Base-by-base conservation (phyloP, 2,329 filamentous ascomycete species). In the Colletotrichum lini region DNA sequence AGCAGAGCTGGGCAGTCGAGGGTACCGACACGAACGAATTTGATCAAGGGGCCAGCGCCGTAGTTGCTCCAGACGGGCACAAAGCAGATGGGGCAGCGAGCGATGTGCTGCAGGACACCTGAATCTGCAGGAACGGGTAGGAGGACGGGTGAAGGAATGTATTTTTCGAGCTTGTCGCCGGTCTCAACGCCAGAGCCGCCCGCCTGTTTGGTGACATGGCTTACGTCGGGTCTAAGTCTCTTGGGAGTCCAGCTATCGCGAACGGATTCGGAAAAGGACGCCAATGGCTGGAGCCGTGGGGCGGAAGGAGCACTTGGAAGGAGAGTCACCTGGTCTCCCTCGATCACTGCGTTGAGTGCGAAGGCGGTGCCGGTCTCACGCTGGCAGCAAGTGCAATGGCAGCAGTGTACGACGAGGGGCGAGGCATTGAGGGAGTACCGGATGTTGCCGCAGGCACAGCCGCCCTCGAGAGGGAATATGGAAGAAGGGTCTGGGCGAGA, bases 401-500 rank as follows among this genome's bases (percentile, higher is more conserved):
- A 87, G 80, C 81, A 83, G 75, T 87, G 82, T 44, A 83, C 80
- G 62, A 83, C 72, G 52, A 86, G 76, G 23, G 84, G 79, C n/a
- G 91, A 82, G 2, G 91, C 81, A 75, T 89, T 89, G 42, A 90
- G 84, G 15, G 91, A 81, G 79, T 93, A 92, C 78, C 91, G 92
- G 74, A 92, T 85, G 76, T 92, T 90, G 16, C 91, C 90, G 79
- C 92, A 94, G 63, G 89, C 88, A 79, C 93, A 94, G 69, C 90
- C 91, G 67, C 81, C 80, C 42, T 77, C 67, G 72, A 83, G 75
- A 72, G 79, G 64, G 74, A 74, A 72, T 49, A 60, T 52, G 42
- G 61, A 53, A 47, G 49, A 50, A 26, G 49, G 60, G 52, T 64
- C 49, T 21, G 69, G 59, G 50, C 53, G 66, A 60, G 70, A 70